Evolutionary conservation across 495 filamentous ascomycete species (phyloP).

Genomic region (Patellaria atrata): DNA sequence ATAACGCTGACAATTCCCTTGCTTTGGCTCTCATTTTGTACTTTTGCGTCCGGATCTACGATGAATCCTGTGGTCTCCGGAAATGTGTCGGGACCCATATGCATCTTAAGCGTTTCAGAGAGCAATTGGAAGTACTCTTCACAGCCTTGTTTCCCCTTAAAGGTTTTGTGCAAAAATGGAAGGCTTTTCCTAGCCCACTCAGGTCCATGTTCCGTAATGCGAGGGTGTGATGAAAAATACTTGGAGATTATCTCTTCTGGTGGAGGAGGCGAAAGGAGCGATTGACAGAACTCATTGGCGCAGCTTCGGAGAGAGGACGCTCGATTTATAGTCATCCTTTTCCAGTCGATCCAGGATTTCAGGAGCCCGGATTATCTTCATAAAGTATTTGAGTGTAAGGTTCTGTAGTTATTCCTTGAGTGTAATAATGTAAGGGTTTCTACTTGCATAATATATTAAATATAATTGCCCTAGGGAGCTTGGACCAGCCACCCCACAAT

Average conservation of each 20-base stretch:
- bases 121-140: conserved; percentile 26
- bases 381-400: too few species aligned
- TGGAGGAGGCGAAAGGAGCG: conserved; percentile 7
- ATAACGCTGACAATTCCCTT: conserved; percentile 24
- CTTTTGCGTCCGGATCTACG: conserved; percentile 19
- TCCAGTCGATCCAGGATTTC: too few species aligned
- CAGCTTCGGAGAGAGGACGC: conserved; percentile 4
- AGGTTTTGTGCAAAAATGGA: conserved; percentile 27
- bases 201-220: conserved; percentile 30
- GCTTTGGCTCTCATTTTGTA: conserved; percentile 2
- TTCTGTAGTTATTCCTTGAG: too few species aligned
- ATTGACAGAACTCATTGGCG: conserved; percentile 5
- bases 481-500: too few species aligned
- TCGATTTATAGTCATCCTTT: too few species aligned
- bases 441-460: too few species aligned
- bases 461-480: too few species aligned
- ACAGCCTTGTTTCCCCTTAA: conserved; percentile 21
- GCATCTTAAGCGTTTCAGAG: conserved; percentile 21
- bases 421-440: too few species aligned
- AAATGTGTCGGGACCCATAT: conserved; percentile 20
- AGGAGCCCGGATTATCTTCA: too few species aligned
- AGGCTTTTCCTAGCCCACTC: conserved; percentile 23
- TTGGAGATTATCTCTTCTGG: conserved; percentile 3
- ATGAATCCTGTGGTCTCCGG: conserved; percentile 23
- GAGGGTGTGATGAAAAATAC: conserved; percentile 11